These are phyloP conservation scores for Claviceps capensis DNA, from an alignment of 2,329 filamentous ascomycete genomes.

Conservation along the genomic window DNA sequence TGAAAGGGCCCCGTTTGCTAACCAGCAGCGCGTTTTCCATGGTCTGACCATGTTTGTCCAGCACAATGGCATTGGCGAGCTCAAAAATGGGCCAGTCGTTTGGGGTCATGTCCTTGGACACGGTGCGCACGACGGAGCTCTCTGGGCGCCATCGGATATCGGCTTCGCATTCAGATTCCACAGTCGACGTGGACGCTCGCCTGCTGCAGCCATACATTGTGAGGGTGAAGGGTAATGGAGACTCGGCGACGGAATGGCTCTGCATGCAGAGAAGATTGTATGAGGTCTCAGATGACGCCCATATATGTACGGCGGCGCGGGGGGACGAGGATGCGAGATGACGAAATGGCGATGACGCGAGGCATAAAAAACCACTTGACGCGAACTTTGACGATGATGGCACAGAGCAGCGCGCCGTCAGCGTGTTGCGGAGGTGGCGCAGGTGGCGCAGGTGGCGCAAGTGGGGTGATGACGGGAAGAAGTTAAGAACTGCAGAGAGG, in stretches of 20 bases:
- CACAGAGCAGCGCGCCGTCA: neutral
- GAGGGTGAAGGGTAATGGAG: neutral
- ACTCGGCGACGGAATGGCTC: neutral
- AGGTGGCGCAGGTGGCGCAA: no score
- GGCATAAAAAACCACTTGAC: neutral
- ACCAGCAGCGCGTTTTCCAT: constrained; percentile 48
- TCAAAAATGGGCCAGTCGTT: constrained; percentile 49
- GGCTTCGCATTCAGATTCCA: constrained; percentile 26
- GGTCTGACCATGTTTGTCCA: constrained; percentile 36
- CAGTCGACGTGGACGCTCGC: constrained; percentile 30
- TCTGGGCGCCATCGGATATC: constrained; percentile 22
- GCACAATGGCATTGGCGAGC: constrained; percentile 47
- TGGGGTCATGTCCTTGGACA: constrained; percentile 16
- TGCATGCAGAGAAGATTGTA: neutral
- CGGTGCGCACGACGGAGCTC: constrained; percentile 18
- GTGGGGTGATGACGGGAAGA: no score
- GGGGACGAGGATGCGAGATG: neutral
- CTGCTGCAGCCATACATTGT: constrained; percentile 27
- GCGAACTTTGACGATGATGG: neutral
- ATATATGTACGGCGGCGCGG: neutral
- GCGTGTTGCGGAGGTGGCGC: no score
- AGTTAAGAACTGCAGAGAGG: no score
- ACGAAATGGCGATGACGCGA: neutral
- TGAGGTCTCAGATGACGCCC: neutral
- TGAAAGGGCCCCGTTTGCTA: constrained; percentile 44